Conservation (phyloP, 768 basidiomycete genomes). For the Atractiella rhizophila region DNA sequence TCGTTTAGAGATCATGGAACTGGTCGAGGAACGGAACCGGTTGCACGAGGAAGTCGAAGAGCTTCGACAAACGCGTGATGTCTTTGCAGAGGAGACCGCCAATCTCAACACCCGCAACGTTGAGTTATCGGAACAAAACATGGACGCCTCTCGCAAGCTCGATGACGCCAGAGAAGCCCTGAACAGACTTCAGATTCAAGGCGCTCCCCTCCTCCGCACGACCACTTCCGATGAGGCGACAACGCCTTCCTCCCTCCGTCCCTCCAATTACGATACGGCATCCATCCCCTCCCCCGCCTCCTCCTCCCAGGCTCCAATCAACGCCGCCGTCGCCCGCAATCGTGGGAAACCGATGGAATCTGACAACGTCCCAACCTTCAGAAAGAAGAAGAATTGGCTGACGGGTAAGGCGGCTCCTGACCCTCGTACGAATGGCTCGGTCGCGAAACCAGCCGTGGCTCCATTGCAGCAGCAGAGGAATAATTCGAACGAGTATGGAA, state of each 20-base stretch:
- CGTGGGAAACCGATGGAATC: not conserved
- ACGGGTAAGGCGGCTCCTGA: constrained; percentile 6
- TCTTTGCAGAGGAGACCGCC: constrained; percentile 72
- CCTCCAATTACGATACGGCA: too few species aligned
- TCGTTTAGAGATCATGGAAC: constrained; percentile 55
- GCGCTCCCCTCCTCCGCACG: not conserved
- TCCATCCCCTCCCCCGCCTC: not conserved
- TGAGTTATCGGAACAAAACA: constrained; percentile 64
- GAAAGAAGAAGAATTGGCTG: too few species aligned
- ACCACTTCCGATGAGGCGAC: too few species aligned
- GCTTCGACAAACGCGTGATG: constrained; percentile 58
- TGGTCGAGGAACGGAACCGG: constrained; percentile 55
- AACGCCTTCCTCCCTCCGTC: too few species aligned
- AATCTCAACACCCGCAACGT: constrained; percentile 76
- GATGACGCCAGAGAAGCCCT: constrained; percentile 27
- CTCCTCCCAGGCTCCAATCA: not conserved
- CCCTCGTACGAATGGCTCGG: constrained; percentile 1
- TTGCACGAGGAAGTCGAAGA: constrained; percentile 60
- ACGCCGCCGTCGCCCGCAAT: not conserved
- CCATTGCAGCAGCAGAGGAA: not conserved
- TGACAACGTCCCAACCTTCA: too few species aligned
- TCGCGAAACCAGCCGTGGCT: not conserved
- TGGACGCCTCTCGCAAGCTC: constrained; percentile 53
- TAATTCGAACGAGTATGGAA: constrained; percentile 8
- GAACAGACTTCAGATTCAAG: not conserved